Base-by-base conservation (phyloP, 257 asterid species). In the Solanum sparsipilum region DNA sequence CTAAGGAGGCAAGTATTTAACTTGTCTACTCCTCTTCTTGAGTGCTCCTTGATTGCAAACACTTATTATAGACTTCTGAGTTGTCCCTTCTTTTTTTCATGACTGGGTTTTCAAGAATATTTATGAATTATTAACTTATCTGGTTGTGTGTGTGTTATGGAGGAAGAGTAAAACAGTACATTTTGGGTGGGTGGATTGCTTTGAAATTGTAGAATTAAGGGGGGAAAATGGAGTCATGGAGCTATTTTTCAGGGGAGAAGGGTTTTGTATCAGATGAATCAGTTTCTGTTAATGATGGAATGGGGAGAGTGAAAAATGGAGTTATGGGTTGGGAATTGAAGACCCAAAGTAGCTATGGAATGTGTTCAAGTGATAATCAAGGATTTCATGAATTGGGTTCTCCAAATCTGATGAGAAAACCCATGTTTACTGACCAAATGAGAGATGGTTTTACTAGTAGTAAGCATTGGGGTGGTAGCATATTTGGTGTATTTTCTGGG, bases 171-270 rank as follows among this genome's bases (percentile, higher is more conserved):
- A 27, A 48, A 20, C 38, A 4, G 44, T 41, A 84, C 48, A 8
- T 76, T 68, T 56, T 56, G 60, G 60, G 67, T 78, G 20, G 1
- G 70, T 34, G 65, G 58, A 7, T 48, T 48, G 21, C 13, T 41
- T 39, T 83, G 85, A 63, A 70, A 13, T 71, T 79, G 44, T 48
- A 29, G 58, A 46, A 79, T 25, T 41, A 16, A 58, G 38, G 35
- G 23, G 58, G 27, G 58, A 60, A 87, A 32, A 91, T 91, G 93
- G 90, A 88, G 85, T 84, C 92, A 70, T 89, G 93, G 93, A 87
- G 89, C 84, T 88, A 76, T 84, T 63, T 58, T 9, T 88, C 88
- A 36, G 86, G 91, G 68, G 88, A n/a, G 16, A 88, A 88, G 75
- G 89, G 87, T 23, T 89, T 88, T 70, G 87, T 78, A 34, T 35